Evolutionary conservation across 495 filamentous ascomycete species (phyloP).

Genomic region (Podospora tetraspora): DNA sequence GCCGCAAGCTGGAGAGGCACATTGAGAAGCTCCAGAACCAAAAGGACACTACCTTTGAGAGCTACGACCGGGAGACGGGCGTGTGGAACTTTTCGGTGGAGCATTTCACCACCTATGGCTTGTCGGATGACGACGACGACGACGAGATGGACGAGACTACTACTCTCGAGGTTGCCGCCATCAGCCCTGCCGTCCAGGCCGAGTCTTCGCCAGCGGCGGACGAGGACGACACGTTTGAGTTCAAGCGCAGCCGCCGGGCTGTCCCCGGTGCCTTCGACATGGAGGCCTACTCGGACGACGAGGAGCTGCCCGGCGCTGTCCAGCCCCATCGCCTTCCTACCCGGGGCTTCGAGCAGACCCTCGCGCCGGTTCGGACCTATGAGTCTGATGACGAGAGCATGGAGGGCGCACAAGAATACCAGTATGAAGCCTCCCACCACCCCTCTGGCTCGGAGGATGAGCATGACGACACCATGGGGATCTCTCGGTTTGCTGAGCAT

Average conservation of each 20-base stretch:
- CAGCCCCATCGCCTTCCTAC: conserved; percentile 81
- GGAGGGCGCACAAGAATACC: conserved; percentile 57
- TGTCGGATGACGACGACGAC: conserved; percentile 76
- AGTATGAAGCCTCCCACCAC: conserved; percentile 29
- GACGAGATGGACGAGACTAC: conserved; percentile 56
- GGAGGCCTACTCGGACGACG: conserved; percentile 48
- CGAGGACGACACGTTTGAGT: conserved; percentile 77
- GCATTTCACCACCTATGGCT: conserved; percentile 93
- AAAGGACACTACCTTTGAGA: conserved; percentile 76
- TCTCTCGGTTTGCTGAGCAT: conserved; percentile 32
- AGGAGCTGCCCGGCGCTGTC: conserved; percentile 27
- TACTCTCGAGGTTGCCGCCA: conserved; percentile 1
- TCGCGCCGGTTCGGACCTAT: conserved; percentile 56
- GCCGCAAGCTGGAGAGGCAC: conserved; percentile 63
- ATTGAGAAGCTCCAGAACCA: conserved; percentile 66
- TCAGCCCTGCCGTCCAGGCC: conserved; percentile 11
- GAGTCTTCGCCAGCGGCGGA: conserved; percentile 39
- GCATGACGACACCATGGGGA: conserved; percentile 43
- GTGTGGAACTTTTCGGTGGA: conserved; percentile 87
- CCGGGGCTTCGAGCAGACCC: conserved; percentile 78
- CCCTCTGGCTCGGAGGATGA: conserved; percentile 33
- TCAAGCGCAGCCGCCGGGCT: conserved; percentile 59
- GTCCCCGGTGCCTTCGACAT: conserved; percentile 76
- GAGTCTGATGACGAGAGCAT: conserved; percentile 51
- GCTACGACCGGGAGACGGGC: conserved; percentile 71